Conservation (phyloP, 1,284 basidiomycete species). For the Rhodotorula sp. region DNA sequence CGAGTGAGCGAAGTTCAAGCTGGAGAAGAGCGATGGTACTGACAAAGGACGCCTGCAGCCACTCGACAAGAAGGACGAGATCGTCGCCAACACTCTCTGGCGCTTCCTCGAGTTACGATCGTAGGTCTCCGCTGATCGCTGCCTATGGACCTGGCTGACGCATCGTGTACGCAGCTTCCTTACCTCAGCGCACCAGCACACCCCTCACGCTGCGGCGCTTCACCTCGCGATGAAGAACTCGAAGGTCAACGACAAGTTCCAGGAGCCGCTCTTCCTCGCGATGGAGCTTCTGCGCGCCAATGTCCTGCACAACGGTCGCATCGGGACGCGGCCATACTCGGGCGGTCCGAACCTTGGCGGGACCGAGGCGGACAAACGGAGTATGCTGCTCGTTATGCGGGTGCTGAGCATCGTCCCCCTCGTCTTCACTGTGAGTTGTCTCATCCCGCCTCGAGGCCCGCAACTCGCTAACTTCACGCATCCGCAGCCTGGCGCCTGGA, state of each 20-base stretch:
- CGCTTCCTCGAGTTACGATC: conserved; percentile 93
- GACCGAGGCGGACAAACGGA: conserved; percentile 42
- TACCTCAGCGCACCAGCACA: conserved; percentile 79
- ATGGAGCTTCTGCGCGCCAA: conserved; percentile 89
- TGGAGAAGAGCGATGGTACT: conserved; percentile 22
- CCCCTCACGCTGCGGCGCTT: conserved; percentile 85
- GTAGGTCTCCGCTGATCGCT: conserved; percentile 53
- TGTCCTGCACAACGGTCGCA: conserved; percentile 89
- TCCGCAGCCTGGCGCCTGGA: conserved; percentile 65
- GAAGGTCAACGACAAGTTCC: conserved; percentile 94
- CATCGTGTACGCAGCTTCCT: conserved; percentile 63
- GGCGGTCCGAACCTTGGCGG: conserved; percentile 90
- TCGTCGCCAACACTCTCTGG: conserved; percentile 98
- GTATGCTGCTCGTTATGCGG: conserved; percentile 90
- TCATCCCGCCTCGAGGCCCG: not conserved
- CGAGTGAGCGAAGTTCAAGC: conserved; percentile 44
- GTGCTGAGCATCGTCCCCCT: conserved; percentile 90
- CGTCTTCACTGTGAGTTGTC: conserved; percentile 72
- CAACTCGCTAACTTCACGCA: not conserved
- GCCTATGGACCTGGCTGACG: not conserved
- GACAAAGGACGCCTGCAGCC: conserved; percentile 48
- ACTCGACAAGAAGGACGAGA: conserved; percentile 96
- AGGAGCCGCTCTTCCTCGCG: conserved; percentile 90
- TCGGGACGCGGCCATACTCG: conserved; percentile 81
- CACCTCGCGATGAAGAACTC: conserved; percentile 71